Conservation (phyloP, 2,329 filamentous ascomycete genomes). For the Alternaria hordeiaustralica region DNA sequence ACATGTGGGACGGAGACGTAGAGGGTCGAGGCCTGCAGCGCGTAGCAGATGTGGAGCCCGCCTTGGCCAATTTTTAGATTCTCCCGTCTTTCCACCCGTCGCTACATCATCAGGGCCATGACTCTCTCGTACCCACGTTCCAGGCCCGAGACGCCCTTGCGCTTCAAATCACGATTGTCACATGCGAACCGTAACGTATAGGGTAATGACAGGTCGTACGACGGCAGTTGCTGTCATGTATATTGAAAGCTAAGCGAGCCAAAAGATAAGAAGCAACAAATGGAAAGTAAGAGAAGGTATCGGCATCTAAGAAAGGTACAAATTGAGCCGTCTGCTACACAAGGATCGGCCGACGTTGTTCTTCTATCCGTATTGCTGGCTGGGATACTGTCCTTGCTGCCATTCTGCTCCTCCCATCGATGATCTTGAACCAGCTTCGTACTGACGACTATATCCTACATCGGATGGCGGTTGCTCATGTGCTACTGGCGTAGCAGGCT, state of each 20-base stretch:
- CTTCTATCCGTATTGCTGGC: background rate
- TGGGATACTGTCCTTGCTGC: background rate
- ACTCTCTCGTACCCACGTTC: background rate
- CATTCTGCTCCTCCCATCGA: background rate
- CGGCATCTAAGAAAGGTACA: background rate
- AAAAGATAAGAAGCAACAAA: background rate
- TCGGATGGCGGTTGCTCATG: background rate
- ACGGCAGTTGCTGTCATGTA: background rate
- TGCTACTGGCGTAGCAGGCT: background rate
- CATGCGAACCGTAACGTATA: background rate
- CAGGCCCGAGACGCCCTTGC: background rate
- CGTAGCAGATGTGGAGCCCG: background rate
- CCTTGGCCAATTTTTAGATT: background rate
- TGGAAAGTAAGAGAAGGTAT: fast-evolving
- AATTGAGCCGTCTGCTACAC: background rate
- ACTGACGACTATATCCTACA: background rate
- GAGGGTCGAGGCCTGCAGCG: background rate
- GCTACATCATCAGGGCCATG: background rate
- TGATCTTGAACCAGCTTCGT: background rate
- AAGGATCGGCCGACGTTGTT: background rate
- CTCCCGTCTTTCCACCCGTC: background rate
- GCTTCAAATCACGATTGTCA: background rate
- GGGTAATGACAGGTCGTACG: background rate
- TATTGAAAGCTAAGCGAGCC: background rate
- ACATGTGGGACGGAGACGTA: background rate